Evolutionary conservation across 2,329 filamentous ascomycete species (phyloP).

Genomic region (Aspergillus pseudoterreus): DNA sequence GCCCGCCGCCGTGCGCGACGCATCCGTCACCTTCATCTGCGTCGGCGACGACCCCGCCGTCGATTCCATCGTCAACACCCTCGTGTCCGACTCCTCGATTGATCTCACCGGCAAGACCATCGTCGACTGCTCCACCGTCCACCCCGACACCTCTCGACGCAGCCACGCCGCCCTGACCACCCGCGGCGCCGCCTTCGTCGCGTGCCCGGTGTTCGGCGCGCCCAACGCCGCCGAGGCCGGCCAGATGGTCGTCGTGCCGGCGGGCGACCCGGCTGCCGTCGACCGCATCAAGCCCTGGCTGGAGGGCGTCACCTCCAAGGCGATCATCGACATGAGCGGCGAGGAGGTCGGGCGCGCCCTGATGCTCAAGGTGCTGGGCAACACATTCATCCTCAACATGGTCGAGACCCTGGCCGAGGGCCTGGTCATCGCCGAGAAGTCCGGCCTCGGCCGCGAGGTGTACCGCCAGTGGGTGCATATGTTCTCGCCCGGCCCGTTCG

Average conservation of each 20-base stretch:
- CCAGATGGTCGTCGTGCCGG: slow-evolving; percentile 68
- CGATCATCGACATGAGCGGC: slow-evolving; percentile 67
- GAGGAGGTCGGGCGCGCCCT: slow-evolving; percentile 67
- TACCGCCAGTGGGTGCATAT: slow-evolving; percentile 68
- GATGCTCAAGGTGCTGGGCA: slow-evolving; percentile 77
- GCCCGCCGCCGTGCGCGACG: slow-evolving; percentile 60
- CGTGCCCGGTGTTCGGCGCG: slow-evolving; percentile 54
- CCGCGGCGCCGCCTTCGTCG: slow-evolving; percentile 69
- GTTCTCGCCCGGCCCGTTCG: slow-evolving; percentile 73
- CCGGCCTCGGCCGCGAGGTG: slow-evolving; percentile 66
- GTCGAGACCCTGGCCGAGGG: slow-evolving; percentile 75
- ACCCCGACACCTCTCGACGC: slow-evolving; percentile 72
- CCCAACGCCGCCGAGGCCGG: slow-evolving; percentile 55
- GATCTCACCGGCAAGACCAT: slow-evolving; percentile 70
- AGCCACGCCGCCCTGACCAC: slow-evolving; percentile 56
- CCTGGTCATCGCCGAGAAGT: slow-evolving; percentile 74
- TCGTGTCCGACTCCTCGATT: slow-evolving; percentile 45
- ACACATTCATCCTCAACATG: slow-evolving; percentile 82
- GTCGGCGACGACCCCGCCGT: slow-evolving; percentile 75
- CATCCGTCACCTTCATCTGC: slow-evolving; percentile 79
- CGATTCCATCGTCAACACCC: slow-evolving; percentile 55
- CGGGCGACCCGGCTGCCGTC: slow-evolving; percentile 60
- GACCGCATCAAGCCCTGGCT: slow-evolving; percentile 66
- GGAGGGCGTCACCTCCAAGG: slow-evolving; percentile 66
- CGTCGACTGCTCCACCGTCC: slow-evolving; percentile 83